Evolutionary conservation across 306 rosid species (phyloP).

Genomic region (barrel medic (Medicago truncatula)): MtrunA17r5.0-ANR NC_053042.1:1490501-1491000

Average conservation of each 20-base stretch:
- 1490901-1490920: no score
- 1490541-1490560: slow-evolving; percentile 97
- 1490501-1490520: slow-evolving; percentile 98
- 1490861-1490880: not conserved
- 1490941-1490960: no score
- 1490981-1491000: no score
- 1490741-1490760: not conserved
- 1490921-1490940: no score
- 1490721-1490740: slow-evolving; percentile 37
- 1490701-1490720: slow-evolving; percentile 96
- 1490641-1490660: slow-evolving; percentile 93
- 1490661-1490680: slow-evolving; percentile 99
- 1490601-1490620: slow-evolving; percentile 81
- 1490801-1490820: not conserved
- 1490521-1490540: slow-evolving; percentile 99
- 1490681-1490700: slow-evolving; percentile 99
- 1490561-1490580: slow-evolving; percentile 83
- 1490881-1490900: not conserved
- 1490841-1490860: not conserved
- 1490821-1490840: not conserved
- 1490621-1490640: slow-evolving; percentile 76
- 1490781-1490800: not conserved
- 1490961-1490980: no score
- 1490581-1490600: slow-evolving; percentile 95
- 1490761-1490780: not conserved